Percentiles rank a stretch among this genome's conserved stretches.
Conservation (phyloP, 495 filamentous ascomycete species). For the Amniculicola lignicola region DNA sequence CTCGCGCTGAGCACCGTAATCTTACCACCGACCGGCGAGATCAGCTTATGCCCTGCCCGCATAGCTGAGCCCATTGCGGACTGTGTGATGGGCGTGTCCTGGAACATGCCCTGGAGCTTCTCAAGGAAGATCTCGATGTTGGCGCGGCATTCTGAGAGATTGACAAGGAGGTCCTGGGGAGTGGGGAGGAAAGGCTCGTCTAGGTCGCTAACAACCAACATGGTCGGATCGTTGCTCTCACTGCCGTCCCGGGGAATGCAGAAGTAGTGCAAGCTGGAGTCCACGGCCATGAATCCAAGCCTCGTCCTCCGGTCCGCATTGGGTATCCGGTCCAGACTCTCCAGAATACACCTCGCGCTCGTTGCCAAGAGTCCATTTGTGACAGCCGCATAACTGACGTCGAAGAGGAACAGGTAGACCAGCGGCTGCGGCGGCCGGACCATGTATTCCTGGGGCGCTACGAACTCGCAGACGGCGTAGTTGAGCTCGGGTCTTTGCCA, state of each 20-base stretch:
- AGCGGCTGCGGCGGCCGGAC: conserved; percentile 94
- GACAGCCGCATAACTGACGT: conserved; percentile 90
- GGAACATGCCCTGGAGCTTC: conserved; percentile 95
- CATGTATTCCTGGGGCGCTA: conserved; percentile 99
- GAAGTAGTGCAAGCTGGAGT: conserved; percentile 94
- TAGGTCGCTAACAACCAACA: conserved; percentile 93
- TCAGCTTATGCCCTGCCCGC: conserved; percentile 89
- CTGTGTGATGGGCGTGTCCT: conserved; percentile 78
- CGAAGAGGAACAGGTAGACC: conserved; percentile 96
- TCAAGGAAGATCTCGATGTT: conserved; percentile 88
- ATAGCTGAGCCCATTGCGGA: conserved; percentile 93
- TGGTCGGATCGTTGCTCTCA: conserved; percentile 74
- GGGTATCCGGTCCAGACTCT: conserved; percentile 93
- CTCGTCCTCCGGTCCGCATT: conserved; percentile 92
- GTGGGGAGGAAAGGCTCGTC: conserved; percentile 97
- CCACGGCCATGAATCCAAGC: conserved; percentile 91
- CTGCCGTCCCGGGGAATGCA: conserved; percentile 83
- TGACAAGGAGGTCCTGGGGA: conserved; percentile 88
- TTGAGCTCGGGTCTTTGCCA: conserved; percentile 90
- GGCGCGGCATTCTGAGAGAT: conserved; percentile 79
- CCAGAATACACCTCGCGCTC: conserved; percentile 86
- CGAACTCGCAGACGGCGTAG: conserved; percentile 90
- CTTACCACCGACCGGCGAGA: conserved; percentile 90
- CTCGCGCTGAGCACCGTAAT: conserved; percentile 84
- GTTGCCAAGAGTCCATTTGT: conserved; percentile 93